Evolutionary conservation across 106 monocot genomes (phyloP).

Genomic region (Narthecium ossifragum): DNA sequence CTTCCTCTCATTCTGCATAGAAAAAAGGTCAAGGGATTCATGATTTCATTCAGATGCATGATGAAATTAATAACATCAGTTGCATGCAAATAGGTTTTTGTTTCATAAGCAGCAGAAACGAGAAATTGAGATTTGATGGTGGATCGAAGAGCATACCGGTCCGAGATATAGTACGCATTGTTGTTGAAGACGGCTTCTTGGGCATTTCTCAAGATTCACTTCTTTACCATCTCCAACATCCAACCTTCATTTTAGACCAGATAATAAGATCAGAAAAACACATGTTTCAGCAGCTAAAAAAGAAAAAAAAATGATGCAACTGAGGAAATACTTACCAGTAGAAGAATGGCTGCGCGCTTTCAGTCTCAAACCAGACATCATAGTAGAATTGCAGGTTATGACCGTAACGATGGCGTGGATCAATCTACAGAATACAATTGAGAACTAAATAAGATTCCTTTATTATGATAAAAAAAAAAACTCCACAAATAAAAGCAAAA

Average conservation of each 20-base stretch:
- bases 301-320: not conserved
- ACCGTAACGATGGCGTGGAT: constrained; percentile 72
- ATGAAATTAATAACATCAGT: too few relatives aligned
- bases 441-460: not conserved
- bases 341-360: constrained; percentile 58
- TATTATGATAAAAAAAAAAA: not conserved
- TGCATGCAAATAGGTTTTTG: too few relatives aligned
- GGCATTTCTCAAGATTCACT: constrained; percentile 52
- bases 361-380: constrained; percentile 55
- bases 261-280: not conserved
- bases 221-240: constrained; percentile 73
- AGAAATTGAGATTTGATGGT: not conserved
- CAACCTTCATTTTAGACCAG: constrained; percentile 29
- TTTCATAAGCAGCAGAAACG: too few relatives aligned
- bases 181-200: constrained; percentile 48
- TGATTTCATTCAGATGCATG: too few relatives aligned
- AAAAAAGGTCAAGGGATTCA: not conserved
- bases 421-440: constrained; percentile 40
- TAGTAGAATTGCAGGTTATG: constrained; percentile 64
- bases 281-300: not conserved
- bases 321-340: constrained; percentile 40
- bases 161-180: constrained; percentile 72
- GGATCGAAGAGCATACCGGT: constrained; percentile 28
- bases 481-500: not conserved
- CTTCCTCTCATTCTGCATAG: constrained; percentile 68